Conservation (phyloP, 139 green algal genomes). For the Mesotaenium endlicherianum region DNA sequence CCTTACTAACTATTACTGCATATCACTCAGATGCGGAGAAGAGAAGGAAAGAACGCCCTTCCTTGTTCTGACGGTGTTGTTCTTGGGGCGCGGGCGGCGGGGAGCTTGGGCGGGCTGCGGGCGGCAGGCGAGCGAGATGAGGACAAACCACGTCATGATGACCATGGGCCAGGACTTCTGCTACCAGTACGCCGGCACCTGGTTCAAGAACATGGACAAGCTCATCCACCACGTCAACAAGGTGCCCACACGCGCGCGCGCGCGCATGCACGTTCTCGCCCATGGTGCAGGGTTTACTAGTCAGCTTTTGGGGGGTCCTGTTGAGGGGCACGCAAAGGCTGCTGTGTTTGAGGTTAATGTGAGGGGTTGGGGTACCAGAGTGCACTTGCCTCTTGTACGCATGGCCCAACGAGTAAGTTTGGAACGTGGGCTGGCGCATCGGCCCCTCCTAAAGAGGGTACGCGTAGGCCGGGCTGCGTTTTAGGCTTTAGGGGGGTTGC, state of each 20-base stretch:
- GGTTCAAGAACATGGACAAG: constrained; percentile 85
- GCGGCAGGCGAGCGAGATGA: constrained; percentile 36
- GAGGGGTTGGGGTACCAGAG: neutral
- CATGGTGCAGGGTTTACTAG: too few relatives aligned
- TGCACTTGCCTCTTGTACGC: neutral
- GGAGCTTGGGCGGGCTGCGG: neutral
- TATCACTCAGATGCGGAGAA: neutral
- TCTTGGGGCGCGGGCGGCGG: neutral
- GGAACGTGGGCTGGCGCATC: too few relatives aligned
- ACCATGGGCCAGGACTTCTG: constrained; percentile 84
- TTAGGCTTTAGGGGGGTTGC: too few relatives aligned
- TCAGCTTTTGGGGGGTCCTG: too few relatives aligned
- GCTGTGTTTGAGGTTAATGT: neutral
- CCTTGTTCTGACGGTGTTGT: neutral
- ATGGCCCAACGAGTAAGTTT: too few relatives aligned
- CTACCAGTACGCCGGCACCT: constrained; percentile 66
- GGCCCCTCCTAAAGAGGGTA: too few relatives aligned
- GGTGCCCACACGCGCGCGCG: neutral
- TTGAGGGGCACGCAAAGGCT: too few relatives aligned
- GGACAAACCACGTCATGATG: constrained; percentile 74
- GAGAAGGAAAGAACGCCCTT: neutral
- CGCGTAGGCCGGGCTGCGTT: too few relatives aligned
- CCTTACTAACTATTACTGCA: neutral
- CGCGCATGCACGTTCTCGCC: too few relatives aligned
- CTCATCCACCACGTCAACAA: constrained; percentile 56